Percentiles rank a stretch among this genome's conserved stretches.
These are phyloP conservation scores for Lycium barbarum DNA, from an alignment of 257 asterid genomes.

Conservation along the genomic window DNA sequence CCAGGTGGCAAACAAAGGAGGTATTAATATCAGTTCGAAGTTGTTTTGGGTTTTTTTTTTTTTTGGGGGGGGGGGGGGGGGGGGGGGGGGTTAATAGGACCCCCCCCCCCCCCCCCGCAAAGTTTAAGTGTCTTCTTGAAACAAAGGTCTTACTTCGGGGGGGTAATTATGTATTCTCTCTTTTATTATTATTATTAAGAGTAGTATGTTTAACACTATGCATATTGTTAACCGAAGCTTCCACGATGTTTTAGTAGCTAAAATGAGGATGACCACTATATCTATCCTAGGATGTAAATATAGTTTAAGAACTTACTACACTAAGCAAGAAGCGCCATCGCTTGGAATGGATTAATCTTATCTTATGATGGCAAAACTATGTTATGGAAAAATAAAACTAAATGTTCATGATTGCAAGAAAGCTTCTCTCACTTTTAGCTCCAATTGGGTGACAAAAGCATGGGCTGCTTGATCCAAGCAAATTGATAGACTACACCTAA, in stretches of 20 bases:
- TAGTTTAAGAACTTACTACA: background rate
- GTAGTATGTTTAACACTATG: background rate
- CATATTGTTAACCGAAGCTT: background rate
- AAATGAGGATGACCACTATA: background rate
- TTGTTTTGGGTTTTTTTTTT: no score
- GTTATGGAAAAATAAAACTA: background rate
- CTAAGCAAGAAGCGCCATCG: background rate
- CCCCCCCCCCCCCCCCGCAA: no score
- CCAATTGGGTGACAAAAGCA: background rate
- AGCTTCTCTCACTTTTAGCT: constrained; percentile 18
- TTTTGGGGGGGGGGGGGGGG: no score
- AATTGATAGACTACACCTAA: background rate
- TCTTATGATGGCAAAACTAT: constrained; percentile 22
- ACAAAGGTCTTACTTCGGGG: no score
- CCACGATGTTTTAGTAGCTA: background rate
- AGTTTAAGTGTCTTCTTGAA: no score
- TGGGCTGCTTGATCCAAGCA: background rate
- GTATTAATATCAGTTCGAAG: no score
- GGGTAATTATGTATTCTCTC: no score
- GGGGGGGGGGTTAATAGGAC: no score
- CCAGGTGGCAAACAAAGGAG: no score
- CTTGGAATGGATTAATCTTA: background rate
- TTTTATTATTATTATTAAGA: background rate
- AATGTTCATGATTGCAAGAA: background rate
- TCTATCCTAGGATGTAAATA: constrained; percentile 19